Conservation (phyloP, 2,329 filamentous ascomycete genomes). For the Metarhizium robertsii region DNA sequence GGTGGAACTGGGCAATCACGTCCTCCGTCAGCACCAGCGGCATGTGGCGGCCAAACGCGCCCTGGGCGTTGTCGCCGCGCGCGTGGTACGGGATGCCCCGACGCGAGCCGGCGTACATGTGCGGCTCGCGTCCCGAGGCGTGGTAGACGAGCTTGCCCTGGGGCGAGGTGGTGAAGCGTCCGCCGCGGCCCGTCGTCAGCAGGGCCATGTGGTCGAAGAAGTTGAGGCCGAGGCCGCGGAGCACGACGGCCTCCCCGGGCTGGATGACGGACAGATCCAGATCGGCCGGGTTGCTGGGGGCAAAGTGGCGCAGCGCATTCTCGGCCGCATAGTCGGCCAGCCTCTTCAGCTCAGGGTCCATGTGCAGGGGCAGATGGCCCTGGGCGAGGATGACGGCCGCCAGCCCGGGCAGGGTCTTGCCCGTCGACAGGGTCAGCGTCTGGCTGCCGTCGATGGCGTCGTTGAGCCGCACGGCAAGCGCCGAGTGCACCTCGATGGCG, state of each 20-base stretch:
- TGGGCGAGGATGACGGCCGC: constrained; percentile 3
- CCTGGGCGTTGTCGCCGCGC: constrained; percentile 5
- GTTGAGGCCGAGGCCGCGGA: constrained; percentile 4
- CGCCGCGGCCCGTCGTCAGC: constrained; percentile 2
- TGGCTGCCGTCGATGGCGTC: constrained; percentile 1
- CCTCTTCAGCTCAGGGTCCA: not conserved
- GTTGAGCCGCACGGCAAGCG: not conserved
- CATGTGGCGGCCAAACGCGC: constrained; percentile 2
- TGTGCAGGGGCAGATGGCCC: constrained; percentile 2
- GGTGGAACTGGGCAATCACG: constrained; percentile 1
- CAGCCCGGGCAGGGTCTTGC: not conserved
- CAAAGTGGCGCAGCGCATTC: not conserved
- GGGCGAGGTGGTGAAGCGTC: not conserved
- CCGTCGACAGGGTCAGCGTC: constrained; percentile 2
- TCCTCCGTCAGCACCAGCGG: not conserved
- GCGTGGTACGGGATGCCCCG: constrained; percentile 6
- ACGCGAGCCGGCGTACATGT: constrained; percentile 5
- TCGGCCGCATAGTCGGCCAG: not conserved
- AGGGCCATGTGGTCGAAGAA: constrained; percentile 6
- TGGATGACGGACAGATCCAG: constrained; percentile 1
- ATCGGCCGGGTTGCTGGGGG: constrained; percentile 4
- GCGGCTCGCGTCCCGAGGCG: constrained; percentile 4
- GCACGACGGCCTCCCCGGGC: not conserved
- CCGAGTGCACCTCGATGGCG: not conserved
- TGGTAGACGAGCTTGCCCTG: not conserved